A percentile compares a stretch with the other conserved stretches of the same genome.
These are phyloP conservation scores for Tuber microsphaerosporum DNA, from an alignment of 495 filamentous ascomycete species.

Conservation along the genomic window DNA sequence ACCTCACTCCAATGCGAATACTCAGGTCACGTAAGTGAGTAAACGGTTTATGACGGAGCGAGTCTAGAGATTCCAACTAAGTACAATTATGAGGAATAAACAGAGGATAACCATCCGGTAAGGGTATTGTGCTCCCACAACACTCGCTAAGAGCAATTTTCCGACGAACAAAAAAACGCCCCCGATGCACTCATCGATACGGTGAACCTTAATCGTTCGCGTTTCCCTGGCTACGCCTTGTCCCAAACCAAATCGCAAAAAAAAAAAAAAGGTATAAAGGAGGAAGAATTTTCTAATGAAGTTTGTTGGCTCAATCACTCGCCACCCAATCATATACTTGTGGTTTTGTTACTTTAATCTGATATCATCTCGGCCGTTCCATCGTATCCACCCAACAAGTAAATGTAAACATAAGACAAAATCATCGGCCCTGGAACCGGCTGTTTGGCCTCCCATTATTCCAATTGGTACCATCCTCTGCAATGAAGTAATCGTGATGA, in stretches of 20 bases:
- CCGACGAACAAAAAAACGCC: background rate
- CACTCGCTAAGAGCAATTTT: background rate
- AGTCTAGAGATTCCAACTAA: background rate
- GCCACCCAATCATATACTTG: background rate
- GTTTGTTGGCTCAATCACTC: conserved; percentile 5
- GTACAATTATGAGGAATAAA: background rate
- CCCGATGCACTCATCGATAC: background rate
- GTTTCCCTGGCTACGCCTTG: background rate
- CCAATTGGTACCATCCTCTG: conserved; percentile 50
- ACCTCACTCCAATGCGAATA: no score
- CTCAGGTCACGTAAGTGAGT: background rate
- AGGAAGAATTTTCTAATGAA: conserved; percentile 12
- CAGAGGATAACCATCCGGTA: background rate
- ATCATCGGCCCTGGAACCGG: conserved; percentile 39
- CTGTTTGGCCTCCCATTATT: conserved; percentile 32
- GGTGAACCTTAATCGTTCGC: background rate
- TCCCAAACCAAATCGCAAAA: background rate
- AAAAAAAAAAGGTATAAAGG: conserved; percentile 9
- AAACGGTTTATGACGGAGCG: background rate
- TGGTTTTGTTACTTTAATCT: conserved; percentile 6
- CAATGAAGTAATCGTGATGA: conserved; percentile 77
- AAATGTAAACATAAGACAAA: conserved; percentile 5
- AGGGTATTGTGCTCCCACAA: background rate
- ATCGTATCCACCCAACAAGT: conserved; percentile 12
- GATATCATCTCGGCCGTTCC: conserved; percentile 16